Base-by-base conservation (phyloP, 805 yeast species). In the Candida chauliodis region DNA sequence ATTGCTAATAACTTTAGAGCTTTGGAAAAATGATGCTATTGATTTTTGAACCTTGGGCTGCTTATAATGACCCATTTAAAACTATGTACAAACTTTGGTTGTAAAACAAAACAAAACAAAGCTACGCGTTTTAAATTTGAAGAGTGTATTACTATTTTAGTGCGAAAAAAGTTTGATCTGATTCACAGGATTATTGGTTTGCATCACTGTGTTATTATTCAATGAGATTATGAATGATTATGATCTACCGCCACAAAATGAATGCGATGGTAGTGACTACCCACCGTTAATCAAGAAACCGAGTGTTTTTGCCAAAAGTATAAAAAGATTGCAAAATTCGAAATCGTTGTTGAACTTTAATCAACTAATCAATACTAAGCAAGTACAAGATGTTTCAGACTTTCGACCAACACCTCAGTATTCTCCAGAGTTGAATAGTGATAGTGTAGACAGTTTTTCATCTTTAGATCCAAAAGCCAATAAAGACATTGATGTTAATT, bases 391-490 rank as follows among this genome's bases (percentile, higher is more conserved):
- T 4, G 11, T 3, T 13, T 22, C 27, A 16, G n/a, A n/a, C n/a
- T n/a, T n/a, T n/a, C n/a, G n/a, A n/a, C n/a, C n/a, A n/a, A 11
- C 15, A 11, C 13, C 24, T 15, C 15, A 15, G 6, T 11, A 29
- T 14, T 18, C 21, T 5, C 21, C 32, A 5, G 8, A 33, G 10
- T 17, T 33, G n/a, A 29, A 15, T 28, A 24, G 10, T 13, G 40
- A 22, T 5, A 35, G 26, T 27, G 19, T 24, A 6, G 44, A 22
- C 1, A 48, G 46, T 27, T 40, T 38, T 36, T 32, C 50, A 8
- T 46, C 48, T 2, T 34, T 49, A 22, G 55, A 50, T 27, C 55
- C 55, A 1, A 43, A 34, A 21, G 15, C 28, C 10, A 42, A 34
- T n/a, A 40, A 32, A 14, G 26, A 32, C 9, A n/a, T n/a, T n/a